These are phyloP conservation scores for Colletotrichum simmondsii DNA, from an alignment of 2,329 filamentous ascomycete genomes.

Conservation along the genomic window DNA sequence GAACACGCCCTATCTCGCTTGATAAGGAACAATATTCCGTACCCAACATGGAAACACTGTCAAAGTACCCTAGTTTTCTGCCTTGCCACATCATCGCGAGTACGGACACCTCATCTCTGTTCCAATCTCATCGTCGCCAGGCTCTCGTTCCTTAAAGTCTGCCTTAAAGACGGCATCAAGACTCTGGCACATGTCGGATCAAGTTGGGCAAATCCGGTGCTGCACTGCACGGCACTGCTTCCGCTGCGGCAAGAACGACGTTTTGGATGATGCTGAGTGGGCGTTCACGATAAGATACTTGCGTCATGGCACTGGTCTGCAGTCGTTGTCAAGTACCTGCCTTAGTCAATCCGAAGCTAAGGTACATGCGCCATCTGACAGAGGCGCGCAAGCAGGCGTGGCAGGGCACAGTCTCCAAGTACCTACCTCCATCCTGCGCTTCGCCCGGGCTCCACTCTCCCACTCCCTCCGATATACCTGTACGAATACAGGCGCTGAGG, in stretches of 20 bases:
- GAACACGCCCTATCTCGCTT: conserved; percentile 5
- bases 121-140: neutral
- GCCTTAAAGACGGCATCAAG: neutral
- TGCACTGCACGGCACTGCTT: conserved; percentile 14
- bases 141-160: neutral
- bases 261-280: neutral
- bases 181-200: neutral
- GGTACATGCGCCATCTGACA: conserved; percentile 9
- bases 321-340: conserved; percentile 11
- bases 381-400: neutral
- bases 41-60: too few species aligned
- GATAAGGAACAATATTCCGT: neutral
- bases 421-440: neutral
- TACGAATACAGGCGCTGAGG: neutral
- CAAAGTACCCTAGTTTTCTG: neutral
- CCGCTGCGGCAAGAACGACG: conserved; percentile 14
- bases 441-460: conserved; percentile 7
- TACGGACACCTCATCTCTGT: neutral
- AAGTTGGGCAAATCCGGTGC: neutral
- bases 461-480: neutral
- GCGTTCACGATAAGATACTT: neutral
- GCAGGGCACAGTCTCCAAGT: neutral
- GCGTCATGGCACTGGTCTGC: neutral
- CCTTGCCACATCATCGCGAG: neutral
- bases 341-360: conserved; percentile 8